Conservation (phyloP, 2,329 filamentous ascomycete species). For the Alternaria dauci region DNA sequence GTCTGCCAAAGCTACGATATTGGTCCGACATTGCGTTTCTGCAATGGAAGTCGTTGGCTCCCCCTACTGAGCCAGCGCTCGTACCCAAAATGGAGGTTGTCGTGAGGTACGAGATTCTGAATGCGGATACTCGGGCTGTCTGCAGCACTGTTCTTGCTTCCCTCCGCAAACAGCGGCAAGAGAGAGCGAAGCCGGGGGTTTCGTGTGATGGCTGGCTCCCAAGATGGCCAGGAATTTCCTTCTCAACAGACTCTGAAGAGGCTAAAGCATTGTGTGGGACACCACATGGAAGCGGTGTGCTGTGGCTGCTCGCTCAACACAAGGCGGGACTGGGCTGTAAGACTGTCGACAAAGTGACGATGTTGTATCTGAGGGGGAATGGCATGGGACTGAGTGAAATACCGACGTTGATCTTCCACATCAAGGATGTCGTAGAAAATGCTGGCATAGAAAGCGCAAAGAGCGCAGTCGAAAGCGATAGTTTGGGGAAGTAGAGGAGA, state of each 20-base stretch:
- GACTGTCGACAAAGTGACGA: constrained; percentile 8
- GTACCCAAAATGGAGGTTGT: not conserved
- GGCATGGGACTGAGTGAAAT: not conserved
- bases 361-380: constrained; percentile 8
- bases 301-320: constrained; percentile 14
- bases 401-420: constrained; percentile 1
- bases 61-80: not conserved
- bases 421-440: not conserved
- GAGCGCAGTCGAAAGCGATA: not conserved
- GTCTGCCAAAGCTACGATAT: constrained; percentile 1
- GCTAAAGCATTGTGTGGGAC: constrained; percentile 14
- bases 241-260: constrained; percentile 13
- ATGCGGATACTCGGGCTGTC: not conserved
- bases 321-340: constrained; percentile 16
- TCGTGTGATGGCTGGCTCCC: not conserved
- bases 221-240: constrained; percentile 17
- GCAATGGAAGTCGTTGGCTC: constrained; percentile 2
- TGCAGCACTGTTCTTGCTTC: not conserved
- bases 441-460: not conserved
- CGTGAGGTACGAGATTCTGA: not conserved
- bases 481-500: not conserved
- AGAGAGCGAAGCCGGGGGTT: not conserved
- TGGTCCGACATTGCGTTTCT: constrained; percentile 15
- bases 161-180: not conserved
- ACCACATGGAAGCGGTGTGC: constrained; percentile 19